A percentile compares a stretch with the other conserved stretches of the same genome.
Evolutionary conservation across 208 protist species (phyloP).

Genomic region (Lotmaria passim): DNA sequence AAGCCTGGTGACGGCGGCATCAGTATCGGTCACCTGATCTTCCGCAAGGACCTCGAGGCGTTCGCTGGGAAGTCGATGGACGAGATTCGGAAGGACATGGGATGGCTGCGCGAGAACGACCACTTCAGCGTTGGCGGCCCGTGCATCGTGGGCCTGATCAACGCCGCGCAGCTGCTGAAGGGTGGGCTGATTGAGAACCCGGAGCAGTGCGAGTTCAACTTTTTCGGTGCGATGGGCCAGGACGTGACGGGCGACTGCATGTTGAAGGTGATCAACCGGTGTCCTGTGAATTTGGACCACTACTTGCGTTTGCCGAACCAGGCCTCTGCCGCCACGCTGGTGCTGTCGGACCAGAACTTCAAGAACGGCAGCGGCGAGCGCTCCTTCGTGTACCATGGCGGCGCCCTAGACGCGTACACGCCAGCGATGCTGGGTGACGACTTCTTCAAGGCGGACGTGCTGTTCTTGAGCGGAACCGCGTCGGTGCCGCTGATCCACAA

Average conservation of each 20-base stretch:
- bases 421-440: constrained; percentile 31
- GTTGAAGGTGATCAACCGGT: constrained; percentile 26
- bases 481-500: constrained; percentile 34
- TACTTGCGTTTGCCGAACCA: constrained; percentile 15
- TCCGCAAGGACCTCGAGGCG: constrained; percentile 26
- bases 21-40: constrained; percentile 42
- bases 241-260: constrained; percentile 33
- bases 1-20: constrained; percentile 32
- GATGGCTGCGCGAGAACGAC: constrained; percentile 39
- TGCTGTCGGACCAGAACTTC: constrained; percentile 39
- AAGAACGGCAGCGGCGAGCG: constrained; percentile 43
- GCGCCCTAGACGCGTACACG: constrained; percentile 21
- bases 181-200: constrained; percentile 15
- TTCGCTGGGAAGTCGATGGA: constrained; percentile 36
- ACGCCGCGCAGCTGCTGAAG: constrained; percentile 42
- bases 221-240: constrained; percentile 37
- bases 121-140: constrained; percentile 39
- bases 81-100: constrained; percentile 34
- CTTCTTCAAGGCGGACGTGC: constrained; percentile 43
- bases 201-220: constrained; percentile 33
- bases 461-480: constrained; percentile 41
- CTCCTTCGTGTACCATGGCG: constrained; percentile 37
- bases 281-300: constrained; percentile 20
- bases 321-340: constrained; percentile 32
- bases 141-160: constrained; percentile 39